Conservation (phyloP, 78 protist species). For the Thecamonas trahens region DNA sequence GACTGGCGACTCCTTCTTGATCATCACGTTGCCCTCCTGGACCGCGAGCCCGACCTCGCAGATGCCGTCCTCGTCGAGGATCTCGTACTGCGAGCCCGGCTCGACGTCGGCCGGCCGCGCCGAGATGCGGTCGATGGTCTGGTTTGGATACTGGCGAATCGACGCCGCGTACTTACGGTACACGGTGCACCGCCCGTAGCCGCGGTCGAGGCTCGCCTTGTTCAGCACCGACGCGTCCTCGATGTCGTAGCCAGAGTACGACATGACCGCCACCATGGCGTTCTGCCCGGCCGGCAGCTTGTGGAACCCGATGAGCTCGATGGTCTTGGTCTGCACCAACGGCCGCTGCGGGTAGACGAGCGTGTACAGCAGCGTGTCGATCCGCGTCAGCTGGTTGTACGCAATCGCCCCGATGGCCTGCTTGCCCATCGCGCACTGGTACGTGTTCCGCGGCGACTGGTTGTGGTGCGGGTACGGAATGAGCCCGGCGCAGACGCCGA, state of each 20-base stretch:
- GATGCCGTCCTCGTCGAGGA: constrained; percentile 76
- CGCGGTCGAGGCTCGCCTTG: constrained; percentile 91
- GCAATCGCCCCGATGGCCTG: constrained; percentile 99
- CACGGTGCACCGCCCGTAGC: constrained; percentile 94
- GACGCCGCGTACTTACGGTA: constrained; percentile 56
- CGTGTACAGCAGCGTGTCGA: constrained; percentile 91
- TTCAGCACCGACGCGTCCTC: constrained; percentile 99
- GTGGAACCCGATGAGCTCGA: constrained; percentile 71
- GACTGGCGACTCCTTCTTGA: constrained; percentile 35
- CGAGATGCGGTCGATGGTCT: constrained; percentile 2
- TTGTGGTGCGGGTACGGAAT: constrained; percentile 99
- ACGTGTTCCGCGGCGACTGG: constrained; percentile 99
- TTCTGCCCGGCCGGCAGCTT: constrained; percentile 94
- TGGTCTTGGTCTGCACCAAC: constrained; percentile 77
- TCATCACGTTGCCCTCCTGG: constrained; percentile 11
- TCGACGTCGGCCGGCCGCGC: neutral
- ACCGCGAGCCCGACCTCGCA: constrained; percentile 29
- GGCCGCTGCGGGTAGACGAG: constrained; percentile 95
- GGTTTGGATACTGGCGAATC: constrained; percentile 45
- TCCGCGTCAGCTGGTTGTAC: constrained; percentile 88
- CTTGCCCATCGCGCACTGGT: constrained; percentile 90
- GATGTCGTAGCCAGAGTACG: constrained; percentile 98
- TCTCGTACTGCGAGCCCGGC: neutral
- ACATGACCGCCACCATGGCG: constrained; percentile 96
- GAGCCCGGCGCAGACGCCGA: constrained; percentile 92